Evolutionary conservation across 306 rosid genomes (phyloP), one percentile per base, ranked within the genome.

Genomic region (Castanea mollissima): DNA sequence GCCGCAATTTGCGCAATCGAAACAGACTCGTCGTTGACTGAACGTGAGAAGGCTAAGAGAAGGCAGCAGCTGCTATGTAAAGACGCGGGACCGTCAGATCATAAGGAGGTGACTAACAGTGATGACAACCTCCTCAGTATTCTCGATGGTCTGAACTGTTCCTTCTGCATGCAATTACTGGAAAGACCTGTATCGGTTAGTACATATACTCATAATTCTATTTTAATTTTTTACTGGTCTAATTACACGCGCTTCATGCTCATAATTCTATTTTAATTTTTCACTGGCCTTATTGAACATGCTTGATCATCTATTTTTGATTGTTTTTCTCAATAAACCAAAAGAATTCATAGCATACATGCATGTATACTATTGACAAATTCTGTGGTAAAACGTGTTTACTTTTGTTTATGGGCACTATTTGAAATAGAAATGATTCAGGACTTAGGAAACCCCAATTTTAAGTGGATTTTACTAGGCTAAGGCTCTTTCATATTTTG

Each of bases 141-240:
- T 57, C 71, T 90, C 3, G 79, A 71, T 8, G 87, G 82, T 9
- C 54, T 93, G 4, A 89, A 82, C 63, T 94, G 97, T n/a, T 87
- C 92, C 2, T 65, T 88, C n/a, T 92, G 96, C 83, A 81, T 85
- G 89, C 89, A 87, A 58, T 72, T 92, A 5, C 96, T 92, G 0
- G 96, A 94, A 4, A 88, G 94, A 57, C 97, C 98, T 12, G 94
- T 92, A 3, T 88, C 97, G 80, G 96, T 94, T 55, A 1, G 88
- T 74, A n/a, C 31, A 21, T 31, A 4, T 27, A 1, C 44, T 38
- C 44, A 1, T 38, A 2, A 38, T 38, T 18, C 51, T n/a, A 12
- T 49, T 12, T 49, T 49, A 49, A 49, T 12, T 46, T 1, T 7
- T 35, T 18, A 3, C 78, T 51, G 0, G 46, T 11, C 9, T 25